Percentiles rank a stretch among this genome's conserved stretches.
Evolutionary conservation across 2,329 filamentous ascomycete genomes (phyloP).

Genomic region (Aspergillus thermomutatus): DNA sequence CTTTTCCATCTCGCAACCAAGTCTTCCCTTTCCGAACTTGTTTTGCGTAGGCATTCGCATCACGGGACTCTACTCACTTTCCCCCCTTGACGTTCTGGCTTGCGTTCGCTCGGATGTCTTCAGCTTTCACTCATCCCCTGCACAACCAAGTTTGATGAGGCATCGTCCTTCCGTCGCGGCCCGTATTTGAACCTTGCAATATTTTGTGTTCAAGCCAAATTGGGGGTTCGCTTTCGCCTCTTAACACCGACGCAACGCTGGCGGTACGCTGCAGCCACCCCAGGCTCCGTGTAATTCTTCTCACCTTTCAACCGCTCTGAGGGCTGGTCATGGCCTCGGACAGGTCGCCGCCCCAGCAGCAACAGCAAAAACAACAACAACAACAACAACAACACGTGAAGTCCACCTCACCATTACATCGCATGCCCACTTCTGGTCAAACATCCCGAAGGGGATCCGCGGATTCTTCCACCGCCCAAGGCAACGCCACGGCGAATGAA

Average conservation of each 20-base stretch:
- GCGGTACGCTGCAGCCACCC: constrained; percentile 18
- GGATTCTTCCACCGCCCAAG: constrained; percentile 18
- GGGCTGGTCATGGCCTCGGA: constrained; percentile 31
- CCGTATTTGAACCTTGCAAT: constrained; percentile 23
- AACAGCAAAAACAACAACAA: constrained; percentile 23
- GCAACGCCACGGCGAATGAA: constrained; percentile 30
- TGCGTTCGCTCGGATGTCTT: constrained; percentile 18
- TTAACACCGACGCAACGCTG: constrained; percentile 7
- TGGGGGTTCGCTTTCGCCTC: constrained; percentile 17
- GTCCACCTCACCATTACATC: constrained; percentile 21
- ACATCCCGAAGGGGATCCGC: constrained; percentile 20
- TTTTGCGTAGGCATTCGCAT: constrained; percentile 2
- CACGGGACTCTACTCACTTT: constrained; percentile 5
- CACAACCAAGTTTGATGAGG: constrained; percentile 18
- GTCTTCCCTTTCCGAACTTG: background rate
- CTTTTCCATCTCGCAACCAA: constrained; percentile 11
- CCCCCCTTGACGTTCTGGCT: constrained; percentile 7
- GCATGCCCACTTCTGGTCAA: constrained; percentile 36
- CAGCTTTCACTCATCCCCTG: constrained; percentile 12
- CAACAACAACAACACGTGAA: constrained; percentile 26
- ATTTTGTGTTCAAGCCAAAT: constrained; percentile 16
- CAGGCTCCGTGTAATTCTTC: constrained; percentile 11
- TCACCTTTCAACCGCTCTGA: constrained; percentile 17
- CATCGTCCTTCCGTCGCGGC: constrained; percentile 23
- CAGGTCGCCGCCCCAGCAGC: constrained; percentile 25